Evolutionary conservation across 345 rosid species (phyloP).

Genomic region (Lagerstroemia speciosa): DNA sequence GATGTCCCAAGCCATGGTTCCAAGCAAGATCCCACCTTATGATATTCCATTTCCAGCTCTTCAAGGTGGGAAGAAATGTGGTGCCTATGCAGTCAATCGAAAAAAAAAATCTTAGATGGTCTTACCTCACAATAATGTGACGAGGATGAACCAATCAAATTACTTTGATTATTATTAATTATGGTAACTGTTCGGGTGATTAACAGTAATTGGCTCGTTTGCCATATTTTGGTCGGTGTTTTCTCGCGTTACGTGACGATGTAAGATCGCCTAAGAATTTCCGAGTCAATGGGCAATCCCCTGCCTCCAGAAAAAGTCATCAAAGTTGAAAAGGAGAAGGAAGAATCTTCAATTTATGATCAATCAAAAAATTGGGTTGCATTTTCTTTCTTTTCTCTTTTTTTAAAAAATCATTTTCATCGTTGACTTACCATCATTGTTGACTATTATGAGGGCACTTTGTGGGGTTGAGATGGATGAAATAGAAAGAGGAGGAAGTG

Average conservation of each 20-base stretch:
- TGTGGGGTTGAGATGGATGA: neutral
- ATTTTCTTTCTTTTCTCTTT: neutral
- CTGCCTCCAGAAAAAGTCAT: neutral
- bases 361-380: neutral
- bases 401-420: constrained; percentile 1
- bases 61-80: neutral
- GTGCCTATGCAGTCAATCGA: constrained; percentile 17
- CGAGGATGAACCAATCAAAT: no score
- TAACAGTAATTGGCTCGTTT: no score
- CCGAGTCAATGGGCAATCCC: no score
- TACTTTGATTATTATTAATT: no score
- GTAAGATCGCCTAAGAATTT: no score
- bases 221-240: no score
- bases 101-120: no score
- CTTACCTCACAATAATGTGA: no score
- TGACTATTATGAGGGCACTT: neutral
- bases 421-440: constrained; percentile 6
- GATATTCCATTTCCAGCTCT: neutral
- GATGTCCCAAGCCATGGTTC: constrained; percentile 13
- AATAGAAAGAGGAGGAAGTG: neutral
- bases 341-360: neutral
- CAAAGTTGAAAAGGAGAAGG: neutral
- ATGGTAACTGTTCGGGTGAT: no score
- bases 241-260: no score
- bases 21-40: constrained; percentile 17